Base-by-base conservation (phyloP, 192 early-diverging fungal species). In the Radiomyces spectabilis region DNA sequence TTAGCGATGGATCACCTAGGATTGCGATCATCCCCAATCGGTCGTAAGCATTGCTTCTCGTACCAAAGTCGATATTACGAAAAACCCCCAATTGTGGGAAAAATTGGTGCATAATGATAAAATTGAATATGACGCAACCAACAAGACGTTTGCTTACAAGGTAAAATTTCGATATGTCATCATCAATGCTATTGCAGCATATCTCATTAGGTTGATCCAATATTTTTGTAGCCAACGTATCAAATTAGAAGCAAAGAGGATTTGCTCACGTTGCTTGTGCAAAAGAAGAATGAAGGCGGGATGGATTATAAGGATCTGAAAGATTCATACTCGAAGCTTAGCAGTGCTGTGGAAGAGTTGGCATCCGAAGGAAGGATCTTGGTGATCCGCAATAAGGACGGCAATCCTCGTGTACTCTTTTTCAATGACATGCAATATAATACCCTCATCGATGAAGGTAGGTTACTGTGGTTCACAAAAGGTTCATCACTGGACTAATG, bases 271-370 rank as follows among this genome's bases (percentile, higher is more conserved):
- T 64, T 87, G 15, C 57, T 93, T 41, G 61, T 71, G 29, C 55
- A 59, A n/a, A 73, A 74, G 31, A 63, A 71, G 22, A 77, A 79
- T 39, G 59, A 78, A 39, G 66, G 69, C 4, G 90, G 85, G 1
- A 79, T 88, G 65, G 87, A 89, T 34, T 82, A 81, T 35, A 87
- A 85, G 57, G 83, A 80, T 26, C 72, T 93, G 13, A 76, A 76
- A 32, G 88, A 93, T 43, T 88, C 86, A 9, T 88, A 86, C 55
- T 66, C 84, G 19, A 81, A 85, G 27, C 55, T 81, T 16, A 49
- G 50, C n/a, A 60, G 66, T 40, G 61, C 71, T 21, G 74, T 77
- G 19, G 57, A 86, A 47, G 82, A 85, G 32, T 52, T 84, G 13
- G 77, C 78, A 2, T 41, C 43, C 9, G 72, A 77, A 41, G 75